phyloP scores from a whole-genome alignment of 306 rosid species.

The Glycine tomentella region DNA sequence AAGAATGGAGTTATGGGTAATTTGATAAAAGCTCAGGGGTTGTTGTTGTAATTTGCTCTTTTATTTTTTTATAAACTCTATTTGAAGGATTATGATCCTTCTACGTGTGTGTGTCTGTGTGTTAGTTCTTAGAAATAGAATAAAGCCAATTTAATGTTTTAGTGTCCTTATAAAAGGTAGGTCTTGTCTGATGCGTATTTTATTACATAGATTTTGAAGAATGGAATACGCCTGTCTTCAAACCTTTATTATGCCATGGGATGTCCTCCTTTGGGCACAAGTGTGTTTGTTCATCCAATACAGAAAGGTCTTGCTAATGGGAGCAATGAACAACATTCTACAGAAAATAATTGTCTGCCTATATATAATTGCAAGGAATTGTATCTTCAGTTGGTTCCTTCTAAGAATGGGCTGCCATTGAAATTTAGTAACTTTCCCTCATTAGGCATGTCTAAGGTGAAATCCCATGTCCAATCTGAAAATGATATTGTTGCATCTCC shows the following conservation, averaged over 20 bases:
- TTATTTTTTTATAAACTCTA: no score
- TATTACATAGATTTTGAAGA: conserved; percentile 65
- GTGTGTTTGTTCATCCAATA: conserved; percentile 59
- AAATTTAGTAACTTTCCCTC: conserved; percentile 44
- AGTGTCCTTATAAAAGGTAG: neutral
- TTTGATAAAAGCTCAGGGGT: no score
- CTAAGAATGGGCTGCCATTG: conserved; percentile 48
- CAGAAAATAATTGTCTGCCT: conserved; percentile 42
- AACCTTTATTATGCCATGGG: conserved; percentile 79
- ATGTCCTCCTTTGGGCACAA: conserved; percentile 65
- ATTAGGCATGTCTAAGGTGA: conserved; percentile 46
- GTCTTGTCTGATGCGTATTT: neutral
- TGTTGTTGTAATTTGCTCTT: no score
- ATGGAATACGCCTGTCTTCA: conserved; percentile 72
- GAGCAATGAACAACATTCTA: conserved; percentile 46
- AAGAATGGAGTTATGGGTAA: no score
- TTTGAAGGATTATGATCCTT: no score
- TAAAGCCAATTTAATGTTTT: no score
- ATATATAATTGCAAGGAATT: conserved; percentile 70
- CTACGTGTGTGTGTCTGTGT: no score
- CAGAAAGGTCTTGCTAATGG: conserved; percentile 28
- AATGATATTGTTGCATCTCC: conserved; percentile 67
- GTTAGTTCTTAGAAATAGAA: no score
- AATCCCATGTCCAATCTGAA: conserved; percentile 48
- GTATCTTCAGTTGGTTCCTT: conserved; percentile 65